phyloP scores from a whole-genome alignment of 208 protist genomes.

The Acanthamoeba healyi region DNA sequence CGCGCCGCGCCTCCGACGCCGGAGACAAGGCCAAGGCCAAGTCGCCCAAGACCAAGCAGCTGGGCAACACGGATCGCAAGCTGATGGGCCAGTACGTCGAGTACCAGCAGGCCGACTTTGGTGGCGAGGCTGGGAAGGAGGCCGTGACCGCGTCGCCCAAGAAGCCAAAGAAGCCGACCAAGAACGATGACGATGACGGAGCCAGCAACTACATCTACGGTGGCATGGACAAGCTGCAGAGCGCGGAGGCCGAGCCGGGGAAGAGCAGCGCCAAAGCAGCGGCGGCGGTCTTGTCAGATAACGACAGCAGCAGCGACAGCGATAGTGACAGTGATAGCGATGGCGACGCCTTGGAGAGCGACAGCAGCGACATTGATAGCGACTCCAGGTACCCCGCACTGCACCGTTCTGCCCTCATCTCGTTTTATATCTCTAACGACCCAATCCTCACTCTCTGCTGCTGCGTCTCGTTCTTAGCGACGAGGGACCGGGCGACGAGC shows the following conservation, averaged over 20 bases:
- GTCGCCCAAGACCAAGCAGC: background rate
- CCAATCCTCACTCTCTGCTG: background rate
- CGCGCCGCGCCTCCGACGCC: background rate
- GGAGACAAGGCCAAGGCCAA: background rate
- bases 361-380: background rate
- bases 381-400: background rate
- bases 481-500: conserved; percentile 23
- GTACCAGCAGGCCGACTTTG: background rate
- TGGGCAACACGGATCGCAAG: background rate
- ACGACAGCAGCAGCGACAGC: background rate
- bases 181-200: background rate
- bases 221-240: conserved; percentile 14
- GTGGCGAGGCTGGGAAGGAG: background rate
- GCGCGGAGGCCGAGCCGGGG: background rate
- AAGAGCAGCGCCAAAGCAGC: background rate
- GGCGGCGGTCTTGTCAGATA: background rate
- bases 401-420: background rate
- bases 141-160: background rate
- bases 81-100: conserved; percentile 26
- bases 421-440: too few relatives aligned
- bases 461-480: background rate
- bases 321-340: background rate
- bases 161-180: too few relatives aligned
- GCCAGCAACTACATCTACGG: conserved; percentile 48
- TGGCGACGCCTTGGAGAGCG: too few relatives aligned